Conservation (phyloP, 2,329 filamentous ascomycete genomes). For the Periconia sp. region DNA sequence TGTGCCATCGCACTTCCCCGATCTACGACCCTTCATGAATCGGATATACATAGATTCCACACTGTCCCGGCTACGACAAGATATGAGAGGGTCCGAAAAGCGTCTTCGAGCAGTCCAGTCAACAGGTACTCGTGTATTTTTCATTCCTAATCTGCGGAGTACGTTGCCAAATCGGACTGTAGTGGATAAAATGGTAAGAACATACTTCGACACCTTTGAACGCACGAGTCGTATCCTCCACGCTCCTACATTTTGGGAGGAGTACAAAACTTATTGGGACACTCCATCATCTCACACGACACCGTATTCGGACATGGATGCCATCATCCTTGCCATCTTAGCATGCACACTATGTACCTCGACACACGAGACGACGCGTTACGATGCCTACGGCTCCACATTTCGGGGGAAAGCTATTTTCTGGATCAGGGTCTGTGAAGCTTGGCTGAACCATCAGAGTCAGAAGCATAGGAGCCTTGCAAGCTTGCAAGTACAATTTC, state of each 20-base stretch:
- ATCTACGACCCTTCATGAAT: constrained; percentile 29
- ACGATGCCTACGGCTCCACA: constrained; percentile 41
- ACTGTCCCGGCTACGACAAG: constrained; percentile 20
- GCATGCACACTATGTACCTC: constrained; percentile 40
- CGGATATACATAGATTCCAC: constrained; percentile 21
- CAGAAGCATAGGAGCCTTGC: constrained; percentile 54
- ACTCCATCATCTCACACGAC: constrained; percentile 14
- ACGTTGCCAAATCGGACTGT: constrained; percentile 37
- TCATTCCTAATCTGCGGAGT: constrained; percentile 12
- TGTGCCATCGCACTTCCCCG: constrained; percentile 31
- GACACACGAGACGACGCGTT: constrained; percentile 25
- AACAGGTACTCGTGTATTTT: constrained; percentile 9
- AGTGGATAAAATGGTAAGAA: constrained; percentile 44
- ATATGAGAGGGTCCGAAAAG: constrained; percentile 22
- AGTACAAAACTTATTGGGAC: constrained; percentile 52
- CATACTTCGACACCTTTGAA: constrained; percentile 55
- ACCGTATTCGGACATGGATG: constrained; percentile 34
- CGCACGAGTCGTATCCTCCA: constrained; percentile 55
- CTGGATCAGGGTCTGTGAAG: constrained; percentile 43
- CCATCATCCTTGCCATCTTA: constrained; percentile 42
- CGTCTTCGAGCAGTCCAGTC: constrained; percentile 6
- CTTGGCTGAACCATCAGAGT: constrained; percentile 47
- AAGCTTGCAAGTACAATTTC: constrained; percentile 51
- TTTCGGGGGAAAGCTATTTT: constrained; percentile 40
- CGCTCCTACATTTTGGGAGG: constrained; percentile 50